phyloP scores from a whole-genome alignment of 2,329 filamentous ascomycete genomes.

The Helminthosporium solani region DNA sequence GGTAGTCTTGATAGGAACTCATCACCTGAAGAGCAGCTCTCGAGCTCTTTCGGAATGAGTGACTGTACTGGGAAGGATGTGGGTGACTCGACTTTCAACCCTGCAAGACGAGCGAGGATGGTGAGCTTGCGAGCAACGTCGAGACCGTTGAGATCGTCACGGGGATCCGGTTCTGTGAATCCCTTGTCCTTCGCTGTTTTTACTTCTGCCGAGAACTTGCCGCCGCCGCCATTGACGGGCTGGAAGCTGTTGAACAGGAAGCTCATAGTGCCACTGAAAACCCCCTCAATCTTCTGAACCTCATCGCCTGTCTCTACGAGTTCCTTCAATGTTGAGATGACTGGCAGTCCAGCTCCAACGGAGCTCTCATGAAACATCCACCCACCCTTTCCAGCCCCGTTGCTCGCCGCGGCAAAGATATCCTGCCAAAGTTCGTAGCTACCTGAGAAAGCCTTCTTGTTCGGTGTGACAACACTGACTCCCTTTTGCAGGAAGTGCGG shows the following conservation, averaged over 20 bases:
- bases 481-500: constrained; percentile 77
- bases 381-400: constrained; percentile 63
- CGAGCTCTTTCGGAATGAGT: constrained; percentile 84
- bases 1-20: constrained; percentile 83
- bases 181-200: constrained; percentile 88
- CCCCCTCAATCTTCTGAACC: constrained; percentile 89
- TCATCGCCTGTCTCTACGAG: constrained; percentile 92
- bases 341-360: constrained; percentile 87
- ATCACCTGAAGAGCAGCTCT: constrained; percentile 71
- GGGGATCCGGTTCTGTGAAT: constrained; percentile 85
- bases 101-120: constrained; percentile 84
- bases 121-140: constrained; percentile 96
- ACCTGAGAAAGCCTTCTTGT: constrained; percentile 96
- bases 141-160: constrained; percentile 82
- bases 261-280: constrained; percentile 96
- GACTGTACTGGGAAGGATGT: constrained; percentile 92
- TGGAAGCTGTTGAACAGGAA: constrained; percentile 98
- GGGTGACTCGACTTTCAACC: constrained; percentile 77
- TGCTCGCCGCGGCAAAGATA: constrained; percentile 74
- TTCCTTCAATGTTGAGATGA: constrained; percentile 91
- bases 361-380: constrained; percentile 95
- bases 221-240: constrained; percentile 71
- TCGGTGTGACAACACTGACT: constrained; percentile 90
- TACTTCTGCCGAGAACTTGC: constrained; percentile 88
- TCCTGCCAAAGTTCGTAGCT: constrained; percentile 79